Base-by-base conservation (phyloP, 352 stramenopile genomes). In the Globisporangium ultimum region DNA sequence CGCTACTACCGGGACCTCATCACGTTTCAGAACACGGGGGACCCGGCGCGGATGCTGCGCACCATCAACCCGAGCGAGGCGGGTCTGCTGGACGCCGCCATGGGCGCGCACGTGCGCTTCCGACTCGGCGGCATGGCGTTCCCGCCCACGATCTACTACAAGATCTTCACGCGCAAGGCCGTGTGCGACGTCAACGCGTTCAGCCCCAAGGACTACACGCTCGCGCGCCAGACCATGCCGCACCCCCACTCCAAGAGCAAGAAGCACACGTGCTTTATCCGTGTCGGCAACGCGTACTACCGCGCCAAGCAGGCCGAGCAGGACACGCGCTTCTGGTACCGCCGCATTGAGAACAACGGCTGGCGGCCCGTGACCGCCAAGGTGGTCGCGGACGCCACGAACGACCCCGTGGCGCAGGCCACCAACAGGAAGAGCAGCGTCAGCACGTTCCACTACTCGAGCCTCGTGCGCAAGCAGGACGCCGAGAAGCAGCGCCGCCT, bases 141-240 rank as follows among this genome's bases (percentile, higher is more conserved):
- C 67, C 91, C 91, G 9, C 91, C 91, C n/a, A 91, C 83, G 17
- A 96, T 97, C 51, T 97, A 97, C 80, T 97, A 97, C 80, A 97
- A 97, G 71, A 91, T 97, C 61, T 97, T 93, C 67, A 95, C 87
- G 17, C 80, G 87, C 21, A 74, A 74, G 38, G 80, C 90, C 1
- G 74, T 97, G 57, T 95, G 88, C 48, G 88, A 97, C 58, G 72
- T 97, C 9, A 90, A 91, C 48, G 80, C 89, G 8, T 97, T 97
- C 60, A 95, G 88, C 12, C 89, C 90, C 13, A 91, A 96, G 63
- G 72, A 97, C 67, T 97, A 97, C 74, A 86, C 79, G 32, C 62
- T 83, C 12, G 51, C 61, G 32, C 71, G 78, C 6, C 76, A 87
- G 51, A 58, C 58, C 0, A 65, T 51, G 12, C 71, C 74, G 12